These are phyloP conservation scores for Salpingoeca rosetta DNA, from an alignment of 78 protist genomes.

Conservation along the genomic window DNA sequence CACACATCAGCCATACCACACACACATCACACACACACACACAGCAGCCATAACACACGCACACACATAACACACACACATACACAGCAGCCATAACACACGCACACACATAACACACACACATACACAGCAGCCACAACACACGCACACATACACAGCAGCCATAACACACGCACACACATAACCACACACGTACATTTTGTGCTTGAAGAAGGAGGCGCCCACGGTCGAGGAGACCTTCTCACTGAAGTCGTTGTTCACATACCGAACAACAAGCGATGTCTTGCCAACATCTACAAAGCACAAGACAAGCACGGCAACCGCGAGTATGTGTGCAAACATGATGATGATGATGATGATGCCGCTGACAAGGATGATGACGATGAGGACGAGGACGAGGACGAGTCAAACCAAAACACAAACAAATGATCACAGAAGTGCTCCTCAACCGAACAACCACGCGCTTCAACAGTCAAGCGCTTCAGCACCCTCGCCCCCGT, in stretches of 20 bases:
- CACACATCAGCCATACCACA: background rate
- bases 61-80: background rate
- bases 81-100: background rate
- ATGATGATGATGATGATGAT: too few relatives aligned
- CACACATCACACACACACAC: background rate
- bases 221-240: background rate
- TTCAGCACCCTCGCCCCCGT: too few relatives aligned
- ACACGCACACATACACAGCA: background rate
- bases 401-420: too few relatives aligned
- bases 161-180: background rate
- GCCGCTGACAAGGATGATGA: too few relatives aligned
- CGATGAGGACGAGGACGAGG: too few relatives aligned
- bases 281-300: background rate
- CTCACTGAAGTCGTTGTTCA: background rate
- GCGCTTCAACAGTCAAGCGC: too few relatives aligned
- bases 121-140: background rate
- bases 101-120: background rate
- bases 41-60: background rate
- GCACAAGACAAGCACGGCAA: too few relatives aligned
- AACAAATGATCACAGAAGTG: too few relatives aligned
- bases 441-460: too few relatives aligned
- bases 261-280: background rate
- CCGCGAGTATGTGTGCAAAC: too few relatives aligned
- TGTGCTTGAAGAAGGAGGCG: background rate
- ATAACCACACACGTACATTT: background rate